Base-by-base conservation (phyloP, 345 rosid species). In the Brassica carinata region DNA sequence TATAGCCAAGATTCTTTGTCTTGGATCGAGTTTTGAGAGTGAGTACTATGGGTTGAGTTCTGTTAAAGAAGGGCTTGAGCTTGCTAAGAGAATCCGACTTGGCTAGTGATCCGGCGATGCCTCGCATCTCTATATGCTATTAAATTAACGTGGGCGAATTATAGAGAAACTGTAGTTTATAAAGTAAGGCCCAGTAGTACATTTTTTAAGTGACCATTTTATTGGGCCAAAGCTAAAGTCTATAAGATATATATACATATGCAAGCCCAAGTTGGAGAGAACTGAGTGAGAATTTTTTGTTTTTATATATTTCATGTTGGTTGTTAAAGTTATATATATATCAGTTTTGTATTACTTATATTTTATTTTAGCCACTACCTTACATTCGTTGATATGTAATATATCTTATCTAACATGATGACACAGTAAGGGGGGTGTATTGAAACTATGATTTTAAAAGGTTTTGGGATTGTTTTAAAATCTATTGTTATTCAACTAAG, bases 31-130 rank as follows among this genome's bases (percentile, higher is more conserved):
- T 33, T 65, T 72, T 53, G 74, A 83, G 82, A 91, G 86, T 76
- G 88, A 84, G 79, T 96, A 93, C 40, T 91, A 91, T 15, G 96
- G 93, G 87, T 88, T 95, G 87, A 86, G 87, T 74, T 77, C 83
- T 78, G 97, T 93, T 27, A 89, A 82, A 74, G 73, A 84, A 75
- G 98, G 90, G 71, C 69, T 90, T 87, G 96, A 87, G 72, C 87
- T 85, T 83, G 96, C 92, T 11, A 78, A 86, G 61, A 85, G 72
- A 93, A 96, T 83, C 97, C 98, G 14, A 83, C 67, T 26, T 91
- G 98, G 97, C 96, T 97, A 6, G 96, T 89, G 61, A 92, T 90
- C 64, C 94, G 97, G 83, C 84, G 4, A 93, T 90, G 96, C 97
- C 97, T 48, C 82, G 89, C 48, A 91, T 91, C 83, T 90, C 97